Evolutionary conservation across 106 monocot genomes (phyloP).

Genomic region (Dioscorea alata): DNA sequence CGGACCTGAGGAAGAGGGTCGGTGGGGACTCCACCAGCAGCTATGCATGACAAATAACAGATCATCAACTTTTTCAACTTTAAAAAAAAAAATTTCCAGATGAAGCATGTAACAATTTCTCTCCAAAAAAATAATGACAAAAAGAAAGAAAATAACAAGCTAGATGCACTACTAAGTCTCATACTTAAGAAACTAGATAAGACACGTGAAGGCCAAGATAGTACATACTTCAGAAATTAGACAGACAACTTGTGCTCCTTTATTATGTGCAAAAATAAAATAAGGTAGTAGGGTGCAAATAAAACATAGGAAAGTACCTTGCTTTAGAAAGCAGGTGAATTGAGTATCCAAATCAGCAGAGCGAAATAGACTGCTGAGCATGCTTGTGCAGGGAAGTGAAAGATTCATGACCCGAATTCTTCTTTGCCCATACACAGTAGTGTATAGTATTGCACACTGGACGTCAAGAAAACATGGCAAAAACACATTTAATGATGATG

Average conservation of each 20-base stretch:
- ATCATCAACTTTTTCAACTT: background rate
- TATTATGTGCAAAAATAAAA: no score
- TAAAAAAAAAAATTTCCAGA: no score
- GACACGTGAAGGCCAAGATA: no score
- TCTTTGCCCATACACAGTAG: constrained; percentile 96
- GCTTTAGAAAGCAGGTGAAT: constrained; percentile 81
- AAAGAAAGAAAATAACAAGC: no score
- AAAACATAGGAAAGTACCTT: constrained; percentile 47
- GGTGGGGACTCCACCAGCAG: constrained; percentile 64
- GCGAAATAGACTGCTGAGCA: constrained; percentile 84
- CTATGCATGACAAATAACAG: constrained; percentile 33
- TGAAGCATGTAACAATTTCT: no score
- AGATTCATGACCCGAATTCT: constrained; percentile 89
- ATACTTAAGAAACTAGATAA: no score
- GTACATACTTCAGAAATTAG: no score
- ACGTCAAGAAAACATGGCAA: background rate
- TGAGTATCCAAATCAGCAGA: constrained; percentile 89
- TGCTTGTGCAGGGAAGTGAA: constrained; percentile 87
- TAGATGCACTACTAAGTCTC: no score
- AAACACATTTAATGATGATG: background rate
- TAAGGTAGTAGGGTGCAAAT: background rate
- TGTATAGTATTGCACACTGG: constrained; percentile 97
- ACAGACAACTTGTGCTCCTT: no score
- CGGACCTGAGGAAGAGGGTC: constrained; percentile 68
- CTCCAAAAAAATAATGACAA: no score